Percentiles rank a stretch among this genome's conserved stretches.
Evolutionary conservation across 176 grass and related monocot species (phyloP).

Genomic region (Phyllostachys edulis): DNA sequence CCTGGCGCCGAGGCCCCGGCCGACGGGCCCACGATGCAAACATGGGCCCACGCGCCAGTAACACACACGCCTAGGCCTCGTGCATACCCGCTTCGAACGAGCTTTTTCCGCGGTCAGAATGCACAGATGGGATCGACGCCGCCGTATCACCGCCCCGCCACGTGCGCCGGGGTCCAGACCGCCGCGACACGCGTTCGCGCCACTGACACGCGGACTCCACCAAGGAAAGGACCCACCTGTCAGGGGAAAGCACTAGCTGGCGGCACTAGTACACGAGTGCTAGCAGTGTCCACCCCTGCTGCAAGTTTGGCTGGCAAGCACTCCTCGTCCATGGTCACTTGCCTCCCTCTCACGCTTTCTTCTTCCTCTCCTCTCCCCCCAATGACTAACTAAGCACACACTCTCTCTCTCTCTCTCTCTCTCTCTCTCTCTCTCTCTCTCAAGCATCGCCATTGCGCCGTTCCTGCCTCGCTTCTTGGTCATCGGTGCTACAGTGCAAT

Average conservation of each 20-base stretch:
- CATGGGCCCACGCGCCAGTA: not conserved
- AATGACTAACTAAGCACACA: not conserved
- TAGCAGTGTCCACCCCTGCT: not conserved
- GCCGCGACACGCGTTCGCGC: not conserved
- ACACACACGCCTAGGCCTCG: not conserved
- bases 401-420: not conserved
- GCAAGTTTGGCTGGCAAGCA: conserved; percentile 45
- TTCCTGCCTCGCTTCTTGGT: not conserved
- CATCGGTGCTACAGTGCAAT: not conserved
- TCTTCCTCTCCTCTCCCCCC: not conserved
- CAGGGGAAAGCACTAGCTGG: not conserved
- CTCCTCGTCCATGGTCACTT: conserved; percentile 27
- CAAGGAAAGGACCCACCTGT: rapidly evolving
- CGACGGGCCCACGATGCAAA: not conserved
- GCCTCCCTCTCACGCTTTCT: conserved; percentile 1
- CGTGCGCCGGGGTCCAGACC: not conserved
- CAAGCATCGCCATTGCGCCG: not conserved
- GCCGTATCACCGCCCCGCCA: not conserved
- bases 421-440: not conserved
- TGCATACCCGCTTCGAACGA: not conserved
- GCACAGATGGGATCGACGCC: not conserved
- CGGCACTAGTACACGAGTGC: not conserved
- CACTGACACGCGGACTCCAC: not conserved
- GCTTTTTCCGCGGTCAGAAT: not conserved
- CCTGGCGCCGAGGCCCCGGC: not conserved